phyloP scores from a whole-genome alignment of 495 filamentous ascomycete species.

The Cercophora scortea region DNA sequence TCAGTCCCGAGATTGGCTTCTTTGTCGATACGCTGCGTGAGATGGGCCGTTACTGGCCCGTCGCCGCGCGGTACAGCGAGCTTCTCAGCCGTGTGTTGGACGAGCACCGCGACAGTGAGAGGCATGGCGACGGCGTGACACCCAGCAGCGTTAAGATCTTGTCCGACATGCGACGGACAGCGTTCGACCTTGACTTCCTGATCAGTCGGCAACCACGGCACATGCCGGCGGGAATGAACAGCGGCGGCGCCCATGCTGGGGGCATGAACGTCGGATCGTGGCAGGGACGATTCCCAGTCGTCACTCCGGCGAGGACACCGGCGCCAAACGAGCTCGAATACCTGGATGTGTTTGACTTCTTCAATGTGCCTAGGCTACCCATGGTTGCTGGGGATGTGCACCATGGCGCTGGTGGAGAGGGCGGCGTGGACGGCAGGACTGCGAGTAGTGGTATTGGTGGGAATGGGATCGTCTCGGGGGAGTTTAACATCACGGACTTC shows the following conservation, averaged over 20 bases:
- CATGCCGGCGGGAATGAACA: constrained; percentile 26
- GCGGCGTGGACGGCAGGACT: neutral
- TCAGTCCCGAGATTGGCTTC: constrained; percentile 66
- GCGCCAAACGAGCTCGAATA: constrained; percentile 78
- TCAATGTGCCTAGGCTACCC: constrained; percentile 75
- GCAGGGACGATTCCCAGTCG: constrained; percentile 31
- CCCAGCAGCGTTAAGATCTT: constrained; percentile 79
- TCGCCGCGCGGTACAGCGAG: constrained; percentile 73
- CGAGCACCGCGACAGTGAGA: constrained; percentile 71
- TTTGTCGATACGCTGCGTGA: constrained; percentile 73
- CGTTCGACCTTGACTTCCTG: constrained; percentile 80
- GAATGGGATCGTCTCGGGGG: constrained; percentile 20
- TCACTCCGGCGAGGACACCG: constrained; percentile 50
- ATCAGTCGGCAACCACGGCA: constrained; percentile 73
- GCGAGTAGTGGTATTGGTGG: neutral
- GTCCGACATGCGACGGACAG: constrained; percentile 78
- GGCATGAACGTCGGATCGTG: neutral
- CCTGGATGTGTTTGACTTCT: constrained; percentile 89
- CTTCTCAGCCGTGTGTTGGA: constrained; percentile 76
- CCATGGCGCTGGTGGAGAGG: constrained; percentile 20
- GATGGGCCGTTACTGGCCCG: constrained; percentile 77
- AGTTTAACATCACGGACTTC: constrained; percentile 60
- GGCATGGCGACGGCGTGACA: constrained; percentile 63
- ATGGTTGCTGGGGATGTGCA: constrained; percentile 3
- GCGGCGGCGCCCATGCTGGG: constrained; percentile 1